Base-by-base conservation (phyloP, 345 rosid species). In the Rhodamnia rubescens region DNA sequence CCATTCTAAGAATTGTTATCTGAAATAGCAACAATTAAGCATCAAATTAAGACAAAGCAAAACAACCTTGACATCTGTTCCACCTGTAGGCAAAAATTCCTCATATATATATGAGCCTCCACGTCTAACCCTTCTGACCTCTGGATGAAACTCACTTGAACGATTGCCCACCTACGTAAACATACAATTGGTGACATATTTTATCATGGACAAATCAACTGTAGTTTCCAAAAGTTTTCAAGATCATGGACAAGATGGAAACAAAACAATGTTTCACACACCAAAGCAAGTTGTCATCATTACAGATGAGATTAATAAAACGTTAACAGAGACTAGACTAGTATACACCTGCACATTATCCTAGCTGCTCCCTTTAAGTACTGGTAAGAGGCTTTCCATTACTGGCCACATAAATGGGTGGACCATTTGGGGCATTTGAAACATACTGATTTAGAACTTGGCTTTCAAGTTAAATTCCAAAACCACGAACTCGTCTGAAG, bases 1-100 rank as follows among this genome's bases (percentile, higher is more conserved):
- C 24, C 56, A n/a, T 24, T 69, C 47, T 69, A 69, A 69, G 42
- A 69, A 18, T 69, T 10, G 47, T 1, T 6, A 36, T 82, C 83
- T 58, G n/a, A 53, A 27, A 22, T 55, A 44, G 50, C 21, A 81
- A 56, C 8, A 27, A 29, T 8, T 53, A 58, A 49, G 83, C 10
- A 11, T n/a, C 56, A n/a, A 59, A 59, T 32, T 8, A 40, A 24
- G 50, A 11, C 83, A 86, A 69, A 61, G 47, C 4, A 49, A 51
- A 81, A 69, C 44, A 87, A 97, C 99, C 99, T 98, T 98, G 90
- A 98, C 99, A 94, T 98, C 99, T 58, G 99, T 98, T 92, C 99
- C 99, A 81, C 99, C 99, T 16, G 99, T 98, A 74, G 99, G 99
- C 98, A 98, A 90, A 91, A 98, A 96, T 91, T 96, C 99, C 92